Conservation (phyloP, 768 basidiomycete genomes). For the Tylopilus sp. region DNA sequence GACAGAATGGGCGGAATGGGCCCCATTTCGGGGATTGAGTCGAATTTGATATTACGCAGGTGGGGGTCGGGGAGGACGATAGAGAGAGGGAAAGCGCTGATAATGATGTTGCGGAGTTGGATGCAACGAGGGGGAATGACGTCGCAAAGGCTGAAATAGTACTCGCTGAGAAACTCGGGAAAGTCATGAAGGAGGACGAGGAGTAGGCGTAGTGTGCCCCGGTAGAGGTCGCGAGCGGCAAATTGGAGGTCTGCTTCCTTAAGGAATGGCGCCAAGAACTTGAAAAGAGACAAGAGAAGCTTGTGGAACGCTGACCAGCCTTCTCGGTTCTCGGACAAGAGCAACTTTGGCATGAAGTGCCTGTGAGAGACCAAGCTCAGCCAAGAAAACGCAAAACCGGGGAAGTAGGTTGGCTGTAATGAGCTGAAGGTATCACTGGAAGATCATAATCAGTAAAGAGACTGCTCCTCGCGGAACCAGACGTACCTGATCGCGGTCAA, state of each 20-base stretch:
- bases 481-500: slow-evolving; percentile 81
- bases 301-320: slow-evolving; percentile 98
- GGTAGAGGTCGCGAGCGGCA: slow-evolving; percentile 83
- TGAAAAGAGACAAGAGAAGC: slow-evolving; percentile 87
- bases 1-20: slow-evolving; percentile 88
- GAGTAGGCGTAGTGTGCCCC: slow-evolving; percentile 84
- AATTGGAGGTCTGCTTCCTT: slow-evolving; percentile 75
- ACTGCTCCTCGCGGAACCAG: neutral
- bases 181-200: slow-evolving; percentile 97
- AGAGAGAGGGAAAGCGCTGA: slow-evolving; percentile 88
- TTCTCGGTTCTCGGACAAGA: slow-evolving; percentile 86
- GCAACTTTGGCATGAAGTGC: slow-evolving; percentile 94
- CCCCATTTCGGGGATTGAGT: slow-evolving; percentile 84
- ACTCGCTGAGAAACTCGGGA: slow-evolving; percentile 96
- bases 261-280: slow-evolving; percentile 91
- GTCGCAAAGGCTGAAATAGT: slow-evolving; percentile 94
- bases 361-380: slow-evolving; percentile 94
- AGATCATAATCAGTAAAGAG: slow-evolving; percentile 1
- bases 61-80: slow-evolving; percentile 84
- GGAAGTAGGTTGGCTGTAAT: slow-evolving; percentile 93
- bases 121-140: slow-evolving; percentile 90
- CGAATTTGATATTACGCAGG: slow-evolving; percentile 69
- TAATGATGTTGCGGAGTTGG: slow-evolving; percentile 94
- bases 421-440: slow-evolving; percentile 91
- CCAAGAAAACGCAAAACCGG: slow-evolving; percentile 98